Evolutionary conservation across 1,284 basidiomycete genomes (phyloP), one percentile per base, ranked within the genome.

Genomic region (Sanghuangporus weigelae): DNA sequence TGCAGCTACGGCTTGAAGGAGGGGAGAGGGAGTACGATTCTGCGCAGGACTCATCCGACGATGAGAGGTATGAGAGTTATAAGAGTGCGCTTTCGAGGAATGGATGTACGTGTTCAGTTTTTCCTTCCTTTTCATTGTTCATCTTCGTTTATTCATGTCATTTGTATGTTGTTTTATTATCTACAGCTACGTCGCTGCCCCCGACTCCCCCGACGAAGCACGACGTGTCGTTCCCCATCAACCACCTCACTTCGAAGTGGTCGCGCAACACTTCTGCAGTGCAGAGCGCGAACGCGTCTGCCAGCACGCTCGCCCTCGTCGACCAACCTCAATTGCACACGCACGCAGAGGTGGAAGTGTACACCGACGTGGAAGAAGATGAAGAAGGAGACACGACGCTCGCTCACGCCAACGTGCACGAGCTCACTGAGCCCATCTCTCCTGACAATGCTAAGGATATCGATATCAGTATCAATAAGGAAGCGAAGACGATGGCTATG

Each of bases 201-300:
- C 53, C 53, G 12, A 54, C 53, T 38, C 53, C 53, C 7, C 53
- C 53, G 31, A 51, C 31, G 23, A 54, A 54, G 36, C 53, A 35
- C 53, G 53, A 38, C 19, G 35, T 36, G 19, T 21, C 49, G 5
- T 51, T 51, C 49, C 19, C 53, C 7, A 26, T 51, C 31, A 51
- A 26, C 23, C 26, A 12, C 10, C 53, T 54, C 31, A 38, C 53
- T 16, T 54, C 53, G 8, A 63, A 63, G 36, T 63, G 61, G 61
- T 63, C 61, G 23, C 40, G 61, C n/a, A 55, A 63, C 38, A 63
- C 61, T 7, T 57, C 54, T 7, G 61, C 61, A 3, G 56, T 53
- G 10, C n/a, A 48, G 14, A 60, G 59, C 16, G 48, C 59, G 36
- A 60, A 51, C 31, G 46, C 39, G 16, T 44, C 51, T 21, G 26